Percentiles rank a stretch among this genome's conserved stretches.
These are phyloP conservation scores for Aspergillus proliferans DNA, from an alignment of 2,329 filamentous ascomycete genomes.

Conservation along the genomic window DNA sequence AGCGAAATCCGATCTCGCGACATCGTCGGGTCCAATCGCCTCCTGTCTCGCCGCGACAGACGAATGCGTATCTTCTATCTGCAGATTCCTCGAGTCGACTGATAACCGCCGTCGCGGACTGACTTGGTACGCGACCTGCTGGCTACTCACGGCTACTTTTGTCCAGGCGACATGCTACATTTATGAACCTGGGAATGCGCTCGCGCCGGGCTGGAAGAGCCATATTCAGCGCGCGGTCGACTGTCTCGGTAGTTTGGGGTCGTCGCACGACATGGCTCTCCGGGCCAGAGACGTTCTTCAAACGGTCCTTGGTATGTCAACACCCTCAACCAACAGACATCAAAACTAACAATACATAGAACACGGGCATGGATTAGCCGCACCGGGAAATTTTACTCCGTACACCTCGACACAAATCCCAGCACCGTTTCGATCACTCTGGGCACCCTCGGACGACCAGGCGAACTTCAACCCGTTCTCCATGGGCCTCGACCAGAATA, in stretches of 20 bases:
- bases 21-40: conserved; percentile 8
- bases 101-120: conserved; percentile 12
- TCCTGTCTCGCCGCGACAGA: conserved; percentile 14
- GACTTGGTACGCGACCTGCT: conserved; percentile 18
- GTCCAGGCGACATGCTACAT: conserved; percentile 18
- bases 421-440: conserved; percentile 5
- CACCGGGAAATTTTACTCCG: conserved; percentile 1
- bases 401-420: conserved; percentile 4
- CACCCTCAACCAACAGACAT: neutral
- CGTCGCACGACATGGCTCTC: conserved; percentile 16
- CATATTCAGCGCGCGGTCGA: conserved; percentile 13
- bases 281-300: conserved; percentile 13
- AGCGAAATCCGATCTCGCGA: conserved; percentile 9
- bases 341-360: neutral
- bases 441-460: conserved; percentile 6
- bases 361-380: conserved; percentile 2
- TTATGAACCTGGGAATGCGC: conserved; percentile 12
- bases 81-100: conserved; percentile 12
- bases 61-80: conserved; percentile 16
- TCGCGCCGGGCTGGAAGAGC: conserved; percentile 8
- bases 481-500: conserved; percentile 6
- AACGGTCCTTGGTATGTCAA: conserved; percentile 10
- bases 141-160: conserved; percentile 17
- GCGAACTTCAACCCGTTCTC: conserved; percentile 7
- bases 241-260: conserved; percentile 12